Percentiles rank a stretch among this genome's conserved stretches.
Evolutionary conservation across 129 eudicot genomes (phyloP).

Genomic region (Calendula officinalis): DNA sequence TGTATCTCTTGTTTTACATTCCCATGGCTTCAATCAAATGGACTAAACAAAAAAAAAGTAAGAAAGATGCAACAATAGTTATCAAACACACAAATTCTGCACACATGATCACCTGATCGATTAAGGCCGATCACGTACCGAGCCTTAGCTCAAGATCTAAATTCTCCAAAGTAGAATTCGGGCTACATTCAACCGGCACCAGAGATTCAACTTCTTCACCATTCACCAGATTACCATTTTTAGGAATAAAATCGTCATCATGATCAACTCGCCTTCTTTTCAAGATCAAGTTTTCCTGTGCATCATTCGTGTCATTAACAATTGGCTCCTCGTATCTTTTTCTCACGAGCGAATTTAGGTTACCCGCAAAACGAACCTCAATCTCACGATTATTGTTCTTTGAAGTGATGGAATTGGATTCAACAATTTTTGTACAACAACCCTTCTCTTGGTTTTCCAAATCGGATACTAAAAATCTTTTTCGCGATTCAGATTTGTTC

Average conservation of each 20-base stretch:
- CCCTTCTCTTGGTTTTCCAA: constrained; percentile 34
- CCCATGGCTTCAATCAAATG: constrained; percentile 22
- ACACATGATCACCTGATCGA: constrained; percentile 48
- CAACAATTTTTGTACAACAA: constrained; percentile 16
- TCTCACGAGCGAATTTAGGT: constrained; percentile 38
- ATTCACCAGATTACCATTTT: constrained; percentile 17
- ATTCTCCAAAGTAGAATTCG: constrained; percentile 39
- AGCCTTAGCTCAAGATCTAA: constrained; percentile 96
- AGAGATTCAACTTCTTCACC: constrained; percentile 27
- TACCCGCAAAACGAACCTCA: constrained; percentile 34
- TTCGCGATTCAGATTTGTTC: constrained; percentile 41
- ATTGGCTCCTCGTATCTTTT: constrained; percentile 15
- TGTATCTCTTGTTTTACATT: constrained; percentile 28
- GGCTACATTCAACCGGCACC: constrained; percentile 29
- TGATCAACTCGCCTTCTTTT: constrained; percentile 50
- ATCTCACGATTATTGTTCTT: constrained; percentile 30
- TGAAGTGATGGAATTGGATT: constrained; percentile 26
- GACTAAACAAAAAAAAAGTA: constrained; percentile 10
- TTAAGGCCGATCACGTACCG: constrained; percentile 51
- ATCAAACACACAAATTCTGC: constrained; percentile 28
- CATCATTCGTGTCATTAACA: constrained; percentile 27
- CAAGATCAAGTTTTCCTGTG: constrained; percentile 16
- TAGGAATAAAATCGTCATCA: constrained; percentile 25
- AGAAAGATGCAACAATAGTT: constrained; percentile 25
- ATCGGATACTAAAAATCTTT: constrained; percentile 26